Evolutionary conservation across 345 rosid species (phyloP).

Genomic region (Adansonia digitata): DNA sequence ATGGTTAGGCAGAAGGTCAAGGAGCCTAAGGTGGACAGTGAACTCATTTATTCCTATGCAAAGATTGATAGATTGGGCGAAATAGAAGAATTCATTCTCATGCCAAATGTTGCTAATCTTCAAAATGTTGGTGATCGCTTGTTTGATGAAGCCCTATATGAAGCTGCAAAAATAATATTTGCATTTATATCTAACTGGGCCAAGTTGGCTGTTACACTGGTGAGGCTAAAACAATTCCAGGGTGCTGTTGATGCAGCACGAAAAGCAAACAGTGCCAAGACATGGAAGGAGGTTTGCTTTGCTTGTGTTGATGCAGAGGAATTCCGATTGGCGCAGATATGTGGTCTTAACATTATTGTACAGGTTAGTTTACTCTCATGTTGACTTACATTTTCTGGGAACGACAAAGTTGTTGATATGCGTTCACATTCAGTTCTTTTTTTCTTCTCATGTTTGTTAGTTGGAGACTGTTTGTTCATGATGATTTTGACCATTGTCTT

Average conservation of each 20-base stretch:
- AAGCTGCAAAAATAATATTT: slow-evolving; percentile 94
- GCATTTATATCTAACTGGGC: slow-evolving; percentile 99
- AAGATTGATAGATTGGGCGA: slow-evolving; percentile 85
- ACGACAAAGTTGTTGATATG: neutral
- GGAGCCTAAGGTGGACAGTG: slow-evolving; percentile 92
- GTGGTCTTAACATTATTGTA: slow-evolving; percentile 89
- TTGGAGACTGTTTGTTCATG: neutral
- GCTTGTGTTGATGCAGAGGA: slow-evolving; percentile 99
- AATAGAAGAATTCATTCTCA: slow-evolving; percentile 90
- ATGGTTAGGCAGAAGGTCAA: slow-evolving; percentile 98
- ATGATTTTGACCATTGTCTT: slow-evolving; percentile 5
- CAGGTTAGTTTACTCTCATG: slow-evolving; percentile 47
- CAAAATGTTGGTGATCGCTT: slow-evolving; percentile 93
- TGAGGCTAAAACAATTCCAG: slow-evolving; percentile 91
- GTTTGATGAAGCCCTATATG: slow-evolving; percentile 76
- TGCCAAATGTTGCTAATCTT: slow-evolving; percentile 97
- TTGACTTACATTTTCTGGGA: neutral
- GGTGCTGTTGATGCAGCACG: slow-evolving; percentile 99
- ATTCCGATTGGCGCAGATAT: slow-evolving; percentile 91
- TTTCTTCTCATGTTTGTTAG: neutral
- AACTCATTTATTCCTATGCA: slow-evolving; percentile 97
- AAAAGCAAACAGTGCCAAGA: slow-evolving; percentile 97
- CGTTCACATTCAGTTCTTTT: neutral
- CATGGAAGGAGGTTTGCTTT: slow-evolving; percentile 99
- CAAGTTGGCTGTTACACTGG: slow-evolving; percentile 89